Base-by-base conservation (phyloP, 345 rosid genomes). In the Linum trigynum region DNA sequence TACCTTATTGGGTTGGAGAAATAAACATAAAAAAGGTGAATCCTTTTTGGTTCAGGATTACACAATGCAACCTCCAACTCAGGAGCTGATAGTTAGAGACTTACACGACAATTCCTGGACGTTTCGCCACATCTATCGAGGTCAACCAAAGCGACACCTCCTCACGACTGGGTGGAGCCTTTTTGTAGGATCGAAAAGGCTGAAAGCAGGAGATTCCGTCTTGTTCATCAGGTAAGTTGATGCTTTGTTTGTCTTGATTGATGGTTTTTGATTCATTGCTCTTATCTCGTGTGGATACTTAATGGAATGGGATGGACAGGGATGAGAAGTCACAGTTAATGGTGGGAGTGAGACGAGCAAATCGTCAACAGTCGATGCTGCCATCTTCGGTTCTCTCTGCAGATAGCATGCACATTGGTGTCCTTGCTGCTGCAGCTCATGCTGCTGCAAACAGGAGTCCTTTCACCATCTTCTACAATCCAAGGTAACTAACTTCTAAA, bases 351-450 rank as follows among this genome's bases (percentile, higher is more conserved):
- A 84, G 99, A 78, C 88, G 85, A 55, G 91, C 96, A 5, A 91
- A 95, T 77, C 87, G 96, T 50, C 97, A 95, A 68, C 97, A 89
- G 74, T 81, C 95, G 59, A 77, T 94, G 2, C 68, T 91, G 58
- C 97, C 97, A 38, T 95, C 97, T 14, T 89, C 94, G 5, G 99
- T 95, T 77, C 85, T 91, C 32, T 95, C 97, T 23, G 95, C 97
- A 37, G 99, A 91, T 64, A 95, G 96, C 77, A 95, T 95, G 97
- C 97, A 95, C 79, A 95, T 95, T 35, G 99, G 97, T 65, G 96
- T 95, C 63, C 99, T 95, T 75, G 97, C 99, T 69, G 99, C 99
- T 72, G 96, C 99, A 0, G 99, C 99, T 67, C 99, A 95, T 59
- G 99, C 99, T 42, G 89, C 96, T 39, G 81, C 95, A 0, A 89